phyloP scores from a whole-genome alignment of 352 stramenopile species.

The Peronospora belbahrii region DNA sequence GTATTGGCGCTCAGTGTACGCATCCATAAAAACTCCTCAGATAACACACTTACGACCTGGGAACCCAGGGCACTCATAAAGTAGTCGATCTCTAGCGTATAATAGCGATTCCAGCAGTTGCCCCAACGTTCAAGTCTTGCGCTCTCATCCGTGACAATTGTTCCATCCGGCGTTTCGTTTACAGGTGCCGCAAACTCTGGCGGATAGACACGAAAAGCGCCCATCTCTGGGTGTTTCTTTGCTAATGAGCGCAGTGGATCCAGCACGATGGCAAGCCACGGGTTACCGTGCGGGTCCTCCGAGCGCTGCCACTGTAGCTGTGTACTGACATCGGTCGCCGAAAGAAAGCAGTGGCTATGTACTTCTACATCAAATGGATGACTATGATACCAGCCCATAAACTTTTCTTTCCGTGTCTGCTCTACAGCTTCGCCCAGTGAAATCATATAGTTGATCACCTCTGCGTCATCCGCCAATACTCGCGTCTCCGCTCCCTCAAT shows the following conservation, averaged over 20 bases:
- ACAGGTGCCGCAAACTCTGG: constrained; percentile 90
- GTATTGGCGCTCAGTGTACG: constrained; percentile 85
- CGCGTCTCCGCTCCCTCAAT: constrained; percentile 94
- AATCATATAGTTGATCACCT: constrained; percentile 99
- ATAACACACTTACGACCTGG: constrained; percentile 90
- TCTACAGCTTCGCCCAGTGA: constrained; percentile 93
- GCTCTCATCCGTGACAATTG: constrained; percentile 89
- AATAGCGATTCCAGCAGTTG: constrained; percentile 89
- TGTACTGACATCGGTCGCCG: constrained; percentile 94
- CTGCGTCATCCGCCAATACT: constrained; percentile 94
- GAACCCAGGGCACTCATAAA: constrained; percentile 92
- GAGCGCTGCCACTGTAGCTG: constrained; percentile 97
- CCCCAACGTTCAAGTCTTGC: constrained; percentile 94
- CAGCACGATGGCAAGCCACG: constrained; percentile 97
- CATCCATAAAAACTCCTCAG: constrained; percentile 91
- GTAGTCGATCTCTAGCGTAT: constrained; percentile 88
- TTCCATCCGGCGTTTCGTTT: constrained; percentile 94
- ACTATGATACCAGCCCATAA: constrained; percentile 99
- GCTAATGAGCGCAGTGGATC: constrained; percentile 93
- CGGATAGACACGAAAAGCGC: constrained; percentile 96
- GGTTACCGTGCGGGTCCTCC: constrained; percentile 93
- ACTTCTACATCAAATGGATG: constrained; percentile 98
- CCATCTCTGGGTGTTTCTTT: constrained; percentile 91
- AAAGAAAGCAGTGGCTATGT: constrained; percentile 96
- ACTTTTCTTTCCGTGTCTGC: constrained; percentile 92